Evolutionary conservation across 106 monocot genomes (phyloP), one percentile per base, ranked within the genome.

Genomic region (Platanthera guangdongensis): DNA sequence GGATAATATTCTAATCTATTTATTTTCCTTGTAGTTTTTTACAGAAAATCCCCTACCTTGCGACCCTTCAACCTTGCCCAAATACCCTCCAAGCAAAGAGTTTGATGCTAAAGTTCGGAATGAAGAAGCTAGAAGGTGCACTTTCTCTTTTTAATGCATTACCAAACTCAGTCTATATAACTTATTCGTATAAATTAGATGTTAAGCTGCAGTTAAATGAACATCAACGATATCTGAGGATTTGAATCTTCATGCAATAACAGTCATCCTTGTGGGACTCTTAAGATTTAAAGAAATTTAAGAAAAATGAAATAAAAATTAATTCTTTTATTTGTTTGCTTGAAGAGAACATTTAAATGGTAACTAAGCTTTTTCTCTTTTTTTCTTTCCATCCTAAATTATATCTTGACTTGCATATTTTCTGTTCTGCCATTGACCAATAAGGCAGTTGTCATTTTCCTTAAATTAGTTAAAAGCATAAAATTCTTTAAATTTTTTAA

Each of bases 21-120:
- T 65, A 65, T 10, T 70, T 53, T 14, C 8, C 53, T 70, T 47
- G 70, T 76, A 94, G 94, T 94, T 82, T 50, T 94, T 94, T 79
- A 84, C 82, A 46, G 85, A 85, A 50, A 87, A 87, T 21, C 94
- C 94, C 48, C 76, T 84, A 82, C 79, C 89, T 73, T 91, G 88
- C 75, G 85, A 91, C 64, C 87, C 94, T 53, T 91, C 86, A 72
- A 90, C 86, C 74, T 84, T 94, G 88, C 94, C 90, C 21, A 94
- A 80, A 55, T 94, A 94, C 57, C 90, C 93, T 50, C 88, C 93
- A 12, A 88, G 90, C 72, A 94, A 94, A 82, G 94, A 94, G 75
- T 87, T 94, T 77, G 91, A 94, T 86, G 94, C 87, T 64, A 94
- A 94, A 81, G 9, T 85, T 15, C 83, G 94, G 51, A 91, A 94